These are phyloP conservation scores for Candida hungchunana DNA, from an alignment of 805 yeast species.

Conservation along the genomic window DNA sequence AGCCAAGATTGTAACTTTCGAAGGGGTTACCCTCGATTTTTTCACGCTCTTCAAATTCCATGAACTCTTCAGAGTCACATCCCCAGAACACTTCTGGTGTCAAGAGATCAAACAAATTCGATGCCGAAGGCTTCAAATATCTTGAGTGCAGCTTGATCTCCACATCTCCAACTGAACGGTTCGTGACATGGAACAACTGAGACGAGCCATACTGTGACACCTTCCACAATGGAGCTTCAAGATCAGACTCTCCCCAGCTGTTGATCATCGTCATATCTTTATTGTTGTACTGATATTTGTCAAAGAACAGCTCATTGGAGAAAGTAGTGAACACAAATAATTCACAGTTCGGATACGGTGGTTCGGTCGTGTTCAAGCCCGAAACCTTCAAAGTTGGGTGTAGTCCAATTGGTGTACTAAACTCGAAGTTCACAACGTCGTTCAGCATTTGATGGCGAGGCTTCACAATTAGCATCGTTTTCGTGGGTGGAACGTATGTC, in stretches of 20 bases:
- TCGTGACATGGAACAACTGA: conserved; percentile 35
- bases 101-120: conserved; percentile 22
- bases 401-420: conserved; percentile 31
- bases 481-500: conserved; percentile 20
- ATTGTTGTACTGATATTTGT: conserved; percentile 46
- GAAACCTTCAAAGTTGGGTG: conserved; percentile 32
- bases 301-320: conserved; percentile 47
- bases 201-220: conserved; percentile 43
- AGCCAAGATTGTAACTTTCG: conserved; percentile 37
- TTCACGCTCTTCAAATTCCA: conserved; percentile 21
- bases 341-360: conserved; percentile 32
- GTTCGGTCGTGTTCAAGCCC: not conserved
- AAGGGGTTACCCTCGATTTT: conserved; percentile 32
- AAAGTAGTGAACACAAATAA: conserved; percentile 40
- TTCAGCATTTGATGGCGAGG: conserved; percentile 19
- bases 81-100: conserved; percentile 47
- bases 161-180: conserved; percentile 20
- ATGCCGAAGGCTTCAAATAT: conserved; percentile 38
- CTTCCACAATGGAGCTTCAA: conserved; percentile 52
- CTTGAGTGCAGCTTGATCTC: conserved; percentile 48
- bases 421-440: conserved; percentile 11
- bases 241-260: conserved; percentile 51
- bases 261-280: conserved; percentile 31
- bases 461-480: conserved; percentile 22
- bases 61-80: conserved; percentile 34